Evolutionary conservation across 2,329 filamentous ascomycete genomes (phyloP).

Genomic region (Knufia fluminis): DNA sequence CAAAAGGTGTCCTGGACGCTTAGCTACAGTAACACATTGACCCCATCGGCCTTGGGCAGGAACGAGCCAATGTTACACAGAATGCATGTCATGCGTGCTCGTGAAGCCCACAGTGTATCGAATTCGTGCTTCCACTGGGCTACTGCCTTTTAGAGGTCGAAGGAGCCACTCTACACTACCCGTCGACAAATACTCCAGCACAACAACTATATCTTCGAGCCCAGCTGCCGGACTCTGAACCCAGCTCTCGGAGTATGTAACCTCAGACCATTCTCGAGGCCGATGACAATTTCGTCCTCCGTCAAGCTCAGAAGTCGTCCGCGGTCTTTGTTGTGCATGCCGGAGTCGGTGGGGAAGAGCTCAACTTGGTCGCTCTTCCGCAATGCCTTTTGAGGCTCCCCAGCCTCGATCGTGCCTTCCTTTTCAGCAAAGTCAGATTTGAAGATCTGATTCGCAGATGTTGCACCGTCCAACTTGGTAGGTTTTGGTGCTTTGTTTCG

Average conservation of each 20-base stretch:
- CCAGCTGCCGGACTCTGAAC: slow-evolving; percentile 22
- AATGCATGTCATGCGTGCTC: no score
- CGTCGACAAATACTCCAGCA: no score
- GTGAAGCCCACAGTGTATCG: no score
- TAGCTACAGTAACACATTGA: no score
- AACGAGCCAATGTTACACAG: no score
- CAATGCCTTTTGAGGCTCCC: slow-evolving; percentile 45
- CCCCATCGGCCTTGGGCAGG: no score
- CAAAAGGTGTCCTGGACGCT: no score
- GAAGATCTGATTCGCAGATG: slow-evolving; percentile 44
- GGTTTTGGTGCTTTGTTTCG: slow-evolving; percentile 33
- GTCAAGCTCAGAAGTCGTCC: slow-evolving; percentile 48
- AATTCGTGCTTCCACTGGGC: no score
- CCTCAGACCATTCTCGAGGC: slow-evolving; percentile 40
- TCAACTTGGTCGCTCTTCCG: slow-evolving; percentile 46
- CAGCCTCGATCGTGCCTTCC: slow-evolving; percentile 36
- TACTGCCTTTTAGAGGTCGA: no score
- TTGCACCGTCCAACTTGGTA: slow-evolving; percentile 42
- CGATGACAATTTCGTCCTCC: slow-evolving; percentile 49
- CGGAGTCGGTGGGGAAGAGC: slow-evolving; percentile 55
- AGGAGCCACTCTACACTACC: no score
- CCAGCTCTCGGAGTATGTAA: slow-evolving; percentile 52
- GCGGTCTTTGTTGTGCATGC: slow-evolving; percentile 48
- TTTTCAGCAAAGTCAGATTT: slow-evolving; percentile 39
- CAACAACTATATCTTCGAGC: slow-evolving; percentile 13